A percentile compares a stretch with the other conserved stretches of the same genome.
Conservation (phyloP, 768 basidiomycete species). For the Gautieria morchelliformis region DNA sequence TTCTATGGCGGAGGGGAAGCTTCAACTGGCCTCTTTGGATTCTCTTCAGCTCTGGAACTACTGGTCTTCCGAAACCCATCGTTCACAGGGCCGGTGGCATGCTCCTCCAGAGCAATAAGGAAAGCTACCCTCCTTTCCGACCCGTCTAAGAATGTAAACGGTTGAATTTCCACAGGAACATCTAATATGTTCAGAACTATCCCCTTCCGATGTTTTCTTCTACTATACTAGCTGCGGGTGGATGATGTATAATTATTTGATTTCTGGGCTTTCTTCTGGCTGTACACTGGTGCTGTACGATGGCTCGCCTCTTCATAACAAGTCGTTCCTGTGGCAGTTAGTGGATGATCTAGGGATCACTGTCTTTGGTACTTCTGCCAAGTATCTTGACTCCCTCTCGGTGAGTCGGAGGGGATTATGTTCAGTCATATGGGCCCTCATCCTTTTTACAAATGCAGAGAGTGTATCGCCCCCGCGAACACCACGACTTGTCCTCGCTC, state of each 20-base stretch:
- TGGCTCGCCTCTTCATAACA: conserved; percentile 66
- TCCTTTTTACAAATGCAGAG: conserved; percentile 32
- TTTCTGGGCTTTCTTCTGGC: conserved; percentile 53
- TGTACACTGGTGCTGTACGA: conserved; percentile 72
- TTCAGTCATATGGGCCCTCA: not conserved
- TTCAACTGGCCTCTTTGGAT: conserved; percentile 85
- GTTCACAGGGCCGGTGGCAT: conserved; percentile 74
- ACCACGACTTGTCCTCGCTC: conserved; percentile 49
- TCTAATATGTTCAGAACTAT: conserved; percentile 55
- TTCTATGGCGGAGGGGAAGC: conserved; percentile 47
- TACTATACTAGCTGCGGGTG: conserved; percentile 81
- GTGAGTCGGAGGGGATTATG: conserved; percentile 27
- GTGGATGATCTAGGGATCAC: conserved; percentile 63
- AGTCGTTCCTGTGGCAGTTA: conserved; percentile 56
- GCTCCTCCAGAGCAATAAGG: conserved; percentile 60
- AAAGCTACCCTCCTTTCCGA: not conserved
- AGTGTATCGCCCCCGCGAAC: conserved; percentile 54
- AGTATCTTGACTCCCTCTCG: conserved; percentile 72
- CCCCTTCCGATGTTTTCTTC: conserved; percentile 63
- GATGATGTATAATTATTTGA: conserved; percentile 91
- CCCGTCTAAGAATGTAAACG: not conserved
- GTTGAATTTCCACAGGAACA: conserved; percentile 32
- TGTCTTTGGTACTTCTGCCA: conserved; percentile 76
- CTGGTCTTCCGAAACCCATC: conserved; percentile 59
- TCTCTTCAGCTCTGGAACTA: conserved; percentile 78